Conservation (phyloP, 2,329 filamentous ascomycete species). For the Mycosphaerelloides madeirae region DNA sequence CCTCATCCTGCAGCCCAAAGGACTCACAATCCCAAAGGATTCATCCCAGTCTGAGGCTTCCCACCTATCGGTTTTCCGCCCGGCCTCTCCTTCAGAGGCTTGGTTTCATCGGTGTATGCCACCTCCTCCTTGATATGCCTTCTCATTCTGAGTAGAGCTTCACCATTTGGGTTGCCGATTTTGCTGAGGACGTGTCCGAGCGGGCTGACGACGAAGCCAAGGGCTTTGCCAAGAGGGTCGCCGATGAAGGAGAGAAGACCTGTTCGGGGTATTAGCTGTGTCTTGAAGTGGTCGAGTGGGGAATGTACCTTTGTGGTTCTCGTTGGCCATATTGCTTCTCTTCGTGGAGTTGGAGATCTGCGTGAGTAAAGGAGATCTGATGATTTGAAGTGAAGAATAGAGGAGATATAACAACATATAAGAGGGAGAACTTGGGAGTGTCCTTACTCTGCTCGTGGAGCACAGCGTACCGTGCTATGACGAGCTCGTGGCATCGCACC, state of each 20-base stretch:
- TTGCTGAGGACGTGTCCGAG: constrained; percentile 29
- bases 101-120: constrained; percentile 20
- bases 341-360: too few relatives aligned
- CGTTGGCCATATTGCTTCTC: too few relatives aligned
- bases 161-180: constrained; percentile 27
- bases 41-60: constrained; percentile 33
- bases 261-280: constrained; percentile 2
- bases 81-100: constrained; percentile 23
- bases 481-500: too few relatives aligned
- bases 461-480: too few relatives aligned
- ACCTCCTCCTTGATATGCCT: constrained; percentile 23
- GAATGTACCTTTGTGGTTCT: too few relatives aligned
- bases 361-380: too few relatives aligned
- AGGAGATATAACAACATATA: too few relatives aligned
- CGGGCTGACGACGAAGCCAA: constrained; percentile 28
- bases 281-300: too few relatives aligned
- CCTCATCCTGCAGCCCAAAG: too few relatives aligned
- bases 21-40: constrained; percentile 33
- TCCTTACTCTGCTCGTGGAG: too few relatives aligned
- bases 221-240: constrained; percentile 32
- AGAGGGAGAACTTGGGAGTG: too few relatives aligned
- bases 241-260: constrained; percentile 30
- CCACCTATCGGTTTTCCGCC: constrained; percentile 32
- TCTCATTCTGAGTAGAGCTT: constrained; percentile 24
- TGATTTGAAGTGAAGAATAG: too few relatives aligned